Percentiles rank a stretch among this genome's conserved stretches.
phyloP scores from a whole-genome alignment of 2,329 filamentous ascomycete species.

The Cytospora piceae region DNA sequence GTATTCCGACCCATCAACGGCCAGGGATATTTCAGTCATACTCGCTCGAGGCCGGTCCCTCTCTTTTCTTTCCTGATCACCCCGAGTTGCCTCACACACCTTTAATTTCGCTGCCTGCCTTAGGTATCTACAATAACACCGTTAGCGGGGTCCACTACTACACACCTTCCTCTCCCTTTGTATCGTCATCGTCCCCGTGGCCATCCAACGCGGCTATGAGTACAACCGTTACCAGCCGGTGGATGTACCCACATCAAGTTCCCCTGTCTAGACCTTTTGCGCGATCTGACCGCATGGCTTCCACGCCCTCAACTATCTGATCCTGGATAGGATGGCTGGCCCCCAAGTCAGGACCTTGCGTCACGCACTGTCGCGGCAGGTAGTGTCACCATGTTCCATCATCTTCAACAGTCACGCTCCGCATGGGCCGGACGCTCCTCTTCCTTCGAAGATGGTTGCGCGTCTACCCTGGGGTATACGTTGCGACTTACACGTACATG shows the following conservation, averaged over 20 bases:
- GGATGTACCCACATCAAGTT: constrained; percentile 11
- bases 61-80: background rate
- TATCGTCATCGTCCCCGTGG: constrained; percentile 19
- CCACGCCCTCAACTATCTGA: background rate
- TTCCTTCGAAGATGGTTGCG: constrained; percentile 16
- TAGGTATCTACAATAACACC: constrained; percentile 19
- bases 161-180: constrained; percentile 12
- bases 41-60: constrained; percentile 4
- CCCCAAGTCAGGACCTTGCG: constrained; percentile 21
- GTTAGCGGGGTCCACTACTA: constrained; percentile 20
- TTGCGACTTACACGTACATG: constrained; percentile 30
- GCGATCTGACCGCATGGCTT: constrained; percentile 2
- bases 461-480: constrained; percentile 24
- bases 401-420: constrained; percentile 16
- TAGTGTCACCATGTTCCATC: constrained; percentile 29
- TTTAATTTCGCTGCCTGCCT: constrained; percentile 20
- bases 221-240: constrained; percentile 7
- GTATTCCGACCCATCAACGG: constrained; percentile 10
- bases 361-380: constrained; percentile 30
- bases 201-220: constrained; percentile 21
- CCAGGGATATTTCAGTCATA: constrained; percentile 15
- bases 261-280: constrained; percentile 11
- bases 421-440: constrained; percentile 22
- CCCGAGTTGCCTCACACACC: constrained; percentile 8
- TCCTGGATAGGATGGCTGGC: constrained; percentile 16